These are phyloP conservation scores for Lunularia cruciata DNA, from an alignment of 225 moss, liverwort and hornwort species.

Conservation along the genomic window DNA sequence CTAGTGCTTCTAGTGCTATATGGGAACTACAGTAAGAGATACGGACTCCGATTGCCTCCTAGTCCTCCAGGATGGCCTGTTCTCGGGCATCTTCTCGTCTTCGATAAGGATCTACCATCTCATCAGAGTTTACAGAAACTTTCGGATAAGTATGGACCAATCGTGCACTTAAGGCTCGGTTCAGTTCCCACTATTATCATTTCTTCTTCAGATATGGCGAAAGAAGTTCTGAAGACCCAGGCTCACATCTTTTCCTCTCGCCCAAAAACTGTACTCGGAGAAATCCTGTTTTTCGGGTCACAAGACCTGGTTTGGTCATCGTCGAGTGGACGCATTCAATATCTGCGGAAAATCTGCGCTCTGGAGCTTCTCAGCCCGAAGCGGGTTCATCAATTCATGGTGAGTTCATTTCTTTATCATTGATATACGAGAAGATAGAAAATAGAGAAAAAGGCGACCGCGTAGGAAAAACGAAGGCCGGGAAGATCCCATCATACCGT, in stretches of 20 bases:
- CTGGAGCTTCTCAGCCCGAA: slow-evolving; percentile 51
- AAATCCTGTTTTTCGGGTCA: slow-evolving; percentile 22
- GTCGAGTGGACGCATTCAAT: slow-evolving; percentile 40
- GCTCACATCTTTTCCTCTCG: slow-evolving; percentile 47
- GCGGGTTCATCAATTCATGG: slow-evolving; percentile 14
- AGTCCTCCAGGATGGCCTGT: slow-evolving; percentile 14
- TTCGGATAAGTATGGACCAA: slow-evolving; percentile 15
- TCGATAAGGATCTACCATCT: not conserved
- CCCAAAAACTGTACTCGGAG: slow-evolving; percentile 4
- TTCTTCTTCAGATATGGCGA: slow-evolving; percentile 44
- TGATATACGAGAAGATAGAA: too few relatives aligned
- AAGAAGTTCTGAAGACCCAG: slow-evolving; percentile 44
- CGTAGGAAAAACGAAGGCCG: too few relatives aligned
- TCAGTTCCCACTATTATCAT: slow-evolving; percentile 27
- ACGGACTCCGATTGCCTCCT: too few relatives aligned
- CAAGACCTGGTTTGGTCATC: slow-evolving; percentile 38
- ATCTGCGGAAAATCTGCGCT: slow-evolving; percentile 49
- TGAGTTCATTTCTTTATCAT: too few relatives aligned
- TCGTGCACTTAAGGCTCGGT: slow-evolving; percentile 48
- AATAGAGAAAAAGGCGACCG: too few relatives aligned
- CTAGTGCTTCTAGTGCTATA: too few relatives aligned
- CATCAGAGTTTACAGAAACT: slow-evolving; percentile 15
- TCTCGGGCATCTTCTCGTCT: slow-evolving; percentile 11
- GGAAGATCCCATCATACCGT: too few relatives aligned
- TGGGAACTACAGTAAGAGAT: too few relatives aligned